Evolutionary conservation across 768 basidiomycete species (phyloP).

Genomic region (Dioszegia hungarica): DNA sequence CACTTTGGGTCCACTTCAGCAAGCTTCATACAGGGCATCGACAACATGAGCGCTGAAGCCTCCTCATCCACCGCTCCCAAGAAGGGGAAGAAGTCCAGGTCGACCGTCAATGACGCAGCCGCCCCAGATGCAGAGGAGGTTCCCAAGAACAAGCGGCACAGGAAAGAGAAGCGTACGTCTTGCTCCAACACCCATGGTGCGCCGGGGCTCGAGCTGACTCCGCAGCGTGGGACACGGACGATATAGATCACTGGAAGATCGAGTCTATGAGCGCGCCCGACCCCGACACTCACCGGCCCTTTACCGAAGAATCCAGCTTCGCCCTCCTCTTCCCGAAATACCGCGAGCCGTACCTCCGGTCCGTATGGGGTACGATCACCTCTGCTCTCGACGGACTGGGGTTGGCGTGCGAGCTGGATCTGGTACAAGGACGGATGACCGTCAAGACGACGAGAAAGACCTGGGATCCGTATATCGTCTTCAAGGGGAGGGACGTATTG

Average conservation of each 20-base stretch:
- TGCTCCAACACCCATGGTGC: no score
- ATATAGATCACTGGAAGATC: slow-evolving; percentile 98
- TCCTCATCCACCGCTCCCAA: slow-evolving; percentile 22
- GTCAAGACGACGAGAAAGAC: slow-evolving; percentile 96
- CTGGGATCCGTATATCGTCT: slow-evolving; percentile 89
- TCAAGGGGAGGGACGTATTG: slow-evolving; percentile 93
- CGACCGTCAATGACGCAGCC: not conserved
- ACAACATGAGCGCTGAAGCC: slow-evolving; percentile 32
- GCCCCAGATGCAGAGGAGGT: slow-evolving; percentile 39
- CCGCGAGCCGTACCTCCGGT: slow-evolving; percentile 82
- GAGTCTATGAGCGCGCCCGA: slow-evolving; percentile 69
- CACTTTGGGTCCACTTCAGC: no score
- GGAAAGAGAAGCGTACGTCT: slow-evolving; percentile 88
- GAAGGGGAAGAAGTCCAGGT: slow-evolving; percentile 18
- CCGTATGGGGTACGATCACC: slow-evolving; percentile 90
- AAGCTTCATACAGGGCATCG: not conserved
- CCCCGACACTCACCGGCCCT: slow-evolving; percentile 55
- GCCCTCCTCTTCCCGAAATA: slow-evolving; percentile 98
- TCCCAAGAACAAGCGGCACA: slow-evolving; percentile 81
- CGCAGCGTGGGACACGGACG: slow-evolving; percentile 96
- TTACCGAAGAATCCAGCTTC: slow-evolving; percentile 94
- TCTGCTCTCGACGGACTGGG: slow-evolving; percentile 67
- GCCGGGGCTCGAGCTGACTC: slow-evolving; percentile 5
- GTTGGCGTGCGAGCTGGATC: slow-evolving; percentile 81
- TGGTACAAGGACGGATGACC: slow-evolving; percentile 95